Base-by-base conservation (phyloP, 371 early-diverging fungal species). In the Polyrhizophydium stewartii region DNA sequence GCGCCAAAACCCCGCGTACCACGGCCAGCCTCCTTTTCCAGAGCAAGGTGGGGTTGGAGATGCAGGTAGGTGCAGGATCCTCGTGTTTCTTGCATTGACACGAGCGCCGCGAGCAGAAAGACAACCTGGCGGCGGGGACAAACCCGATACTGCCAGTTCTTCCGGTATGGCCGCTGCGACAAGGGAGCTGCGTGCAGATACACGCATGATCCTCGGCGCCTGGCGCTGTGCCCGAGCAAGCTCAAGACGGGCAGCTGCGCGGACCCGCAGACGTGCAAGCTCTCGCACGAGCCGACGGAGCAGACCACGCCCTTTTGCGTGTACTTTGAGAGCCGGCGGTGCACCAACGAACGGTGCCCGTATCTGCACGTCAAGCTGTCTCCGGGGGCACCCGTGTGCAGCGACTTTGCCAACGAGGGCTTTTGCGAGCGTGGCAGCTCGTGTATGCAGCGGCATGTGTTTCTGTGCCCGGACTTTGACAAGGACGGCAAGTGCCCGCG, bases 401-500 rank as follows among this genome's bases (percentile, higher is more conserved):
- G 68, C 1, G 64, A 56, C 12, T 83, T 83, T 68, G 77, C 76
- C 5, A 60, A 60, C 12, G 67, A 72, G 30, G 79, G 81, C 0
- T 76, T 51, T 55, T 83, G 83, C 59, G 71, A 66, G 17, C 58
- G 66, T 19, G 83, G 81, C 13, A n/a, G 32, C 0, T 45, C 56
- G 13, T 83, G 83, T 61, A 43, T 21, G 17, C 56, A 75, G 10
- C 73, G 78, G 17, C 83, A 83, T 59, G 68, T 78, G 13, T 72
- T 69, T 60, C 68, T 74, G 56, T 83, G 83, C 47, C 83, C 83
- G 2, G 83, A 77, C 51, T 83, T 78, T 68, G 72, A 67, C 0
- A 74, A 76, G 30, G 66, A 63, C 31, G 76, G 75, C 21, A 68
- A 66, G 31, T 81, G 81, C 53, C 3, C 55, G 28, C 45, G 24